Evolutionary conservation across 768 basidiomycete genomes (phyloP), one percentile per base, ranked within the genome.

Genomic region (Ramaria rubella): DNA sequence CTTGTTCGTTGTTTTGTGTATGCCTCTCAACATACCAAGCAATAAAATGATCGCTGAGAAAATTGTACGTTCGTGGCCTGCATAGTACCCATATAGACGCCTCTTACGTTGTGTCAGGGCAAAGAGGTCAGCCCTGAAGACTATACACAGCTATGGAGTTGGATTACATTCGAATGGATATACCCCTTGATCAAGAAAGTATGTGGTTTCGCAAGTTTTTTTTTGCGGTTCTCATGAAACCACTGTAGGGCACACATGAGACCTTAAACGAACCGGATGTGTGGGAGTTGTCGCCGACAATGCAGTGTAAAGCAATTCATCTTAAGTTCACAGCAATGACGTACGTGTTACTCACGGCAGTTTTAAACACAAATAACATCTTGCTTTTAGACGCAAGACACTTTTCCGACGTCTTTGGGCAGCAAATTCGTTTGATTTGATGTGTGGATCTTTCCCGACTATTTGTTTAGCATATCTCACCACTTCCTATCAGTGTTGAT

Each of bases 91-190:
- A 5, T 33, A 5, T 29, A 12, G 8, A 42, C 21, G 34, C 15
- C 21, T 55, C 21, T 21, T 31, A 50, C 23, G 29, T 17, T 9
- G 15, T 52, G 27, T 4, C 42, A 85, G 83, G 83, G 82, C 6
- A 64, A 65, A 17, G 69, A 75, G 3, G 69, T 84, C n/a, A 78
- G 81, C 2, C 86, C 83, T 0, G 90, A 92, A 64, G 89, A 91
- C 61, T 90, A 90, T 63, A 82, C 84, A 0, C 72, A 82, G 1
- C 74, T 92, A 14, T 81, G 79, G 72, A 77, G 79, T 38, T 90
- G 89, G 89, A 69, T 81, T 0, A 81, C 85, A 1, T 90, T 89
- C 62, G 70, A 64, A 33, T 91, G 89, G 87, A 73, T 90, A 29
- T 76, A 80, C 44, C 86, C 86, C 2, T 74, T 89, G 4, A 73